These are phyloP conservation scores for Aureobasidium sp. DNA, from an alignment of 2,329 filamentous ascomycete genomes.

Conservation along the genomic window DNA sequence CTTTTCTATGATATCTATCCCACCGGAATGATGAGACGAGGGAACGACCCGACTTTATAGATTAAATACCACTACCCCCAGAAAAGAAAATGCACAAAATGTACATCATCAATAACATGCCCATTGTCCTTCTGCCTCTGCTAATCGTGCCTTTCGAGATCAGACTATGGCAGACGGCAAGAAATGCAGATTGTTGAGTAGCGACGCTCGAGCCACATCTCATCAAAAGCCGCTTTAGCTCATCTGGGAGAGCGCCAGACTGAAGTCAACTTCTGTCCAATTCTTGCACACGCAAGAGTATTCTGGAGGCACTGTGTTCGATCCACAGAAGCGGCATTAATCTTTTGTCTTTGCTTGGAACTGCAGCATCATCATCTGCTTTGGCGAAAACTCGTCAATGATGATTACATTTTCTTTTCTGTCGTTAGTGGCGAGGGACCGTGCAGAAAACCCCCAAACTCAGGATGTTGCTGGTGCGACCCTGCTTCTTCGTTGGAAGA, in stretches of 20 bases:
- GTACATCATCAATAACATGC: background rate
- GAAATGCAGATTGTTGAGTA: background rate
- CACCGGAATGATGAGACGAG: conserved; percentile 1
- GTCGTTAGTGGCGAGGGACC: background rate
- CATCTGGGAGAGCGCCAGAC: conserved; percentile 33
- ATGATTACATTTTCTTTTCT: background rate
- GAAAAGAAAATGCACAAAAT: background rate
- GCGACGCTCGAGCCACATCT: background rate
- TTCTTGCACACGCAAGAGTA: conserved; percentile 23
- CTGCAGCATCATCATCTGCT: background rate
- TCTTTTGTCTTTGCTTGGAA: background rate
- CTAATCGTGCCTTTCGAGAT: background rate
- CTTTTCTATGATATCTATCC: conserved; percentile 9
- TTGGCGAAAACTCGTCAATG: background rate
- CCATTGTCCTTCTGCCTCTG: background rate
- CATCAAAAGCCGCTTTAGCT: conserved; percentile 27
- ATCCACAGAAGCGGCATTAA: conserved; percentile 30
- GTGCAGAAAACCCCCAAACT: background rate
- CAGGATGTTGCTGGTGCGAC: background rate
- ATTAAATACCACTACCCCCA: background rate
- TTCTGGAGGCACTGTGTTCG: conserved; percentile 33
- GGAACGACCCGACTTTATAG: conserved; percentile 2
- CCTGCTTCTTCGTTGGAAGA: background rate
- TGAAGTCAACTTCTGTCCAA: conserved; percentile 28
- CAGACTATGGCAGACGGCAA: background rate